Base-by-base conservation (phyloP, 441 rosid genomes). In the Adansonia madagascariensis region DNA sequence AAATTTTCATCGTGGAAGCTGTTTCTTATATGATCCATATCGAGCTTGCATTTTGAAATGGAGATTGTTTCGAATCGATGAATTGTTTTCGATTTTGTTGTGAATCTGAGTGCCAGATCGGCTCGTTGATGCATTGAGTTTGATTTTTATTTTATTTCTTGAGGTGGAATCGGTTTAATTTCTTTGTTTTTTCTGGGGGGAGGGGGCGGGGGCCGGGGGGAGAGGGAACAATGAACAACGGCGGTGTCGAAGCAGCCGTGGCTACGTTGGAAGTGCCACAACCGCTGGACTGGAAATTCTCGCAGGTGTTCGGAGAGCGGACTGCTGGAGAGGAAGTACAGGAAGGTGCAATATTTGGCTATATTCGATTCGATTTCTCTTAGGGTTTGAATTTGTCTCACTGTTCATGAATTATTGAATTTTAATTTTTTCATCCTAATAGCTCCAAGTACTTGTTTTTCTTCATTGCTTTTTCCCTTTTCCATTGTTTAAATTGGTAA, bases 241-340 rank as follows among this genome's bases (percentile, higher is more conserved):
- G 90, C 83, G 92, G 88, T 81, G 93, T 79, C 77, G 90, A 80
- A 76, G 84, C 82, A 56, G 86, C 87, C 75, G 82, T 84, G 77
- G 87, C 88, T 74, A 78, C 86, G 73, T 79, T 84, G 60, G 89
- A 78, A 62, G 87, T 89, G 74, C 90, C 88, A 63, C 99, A 84
- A 79, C 85, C 92, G 77, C 75, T 91, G 63, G 95, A 89, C 67
- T 89, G 95, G 95, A 87, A 90, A 81, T 91, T 91, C 80, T 82
- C 95, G 71, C 95, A 91, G 90, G 95, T 89, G 56, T 91, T 91
- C 81, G 93, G 95, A 11, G 95, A 91, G 67, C 86, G 92, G 75
- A 83, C 95, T 57, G 92, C 91, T 41, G 92, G 92, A 47, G 95
- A 91, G 74, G 95, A 91, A 87, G 89, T 89, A 44, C 91, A 89